Base-by-base conservation (phyloP, 257 asterid species). In the Capsicum rhomboideum region DNA sequence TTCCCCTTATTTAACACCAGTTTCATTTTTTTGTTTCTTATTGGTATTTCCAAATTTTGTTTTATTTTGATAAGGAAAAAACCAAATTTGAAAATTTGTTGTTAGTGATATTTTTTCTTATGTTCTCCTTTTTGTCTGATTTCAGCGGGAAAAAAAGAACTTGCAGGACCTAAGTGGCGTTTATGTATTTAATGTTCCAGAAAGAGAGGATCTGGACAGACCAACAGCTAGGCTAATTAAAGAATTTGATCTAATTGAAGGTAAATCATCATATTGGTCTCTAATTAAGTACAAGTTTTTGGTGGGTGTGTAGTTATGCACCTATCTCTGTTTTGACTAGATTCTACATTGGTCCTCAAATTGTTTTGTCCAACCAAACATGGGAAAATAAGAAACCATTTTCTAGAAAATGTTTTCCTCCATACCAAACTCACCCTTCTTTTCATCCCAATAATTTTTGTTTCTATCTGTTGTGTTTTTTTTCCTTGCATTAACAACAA, bases 191-290 rank as follows among this genome's bases (percentile, higher is more conserved):
- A 93, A 92, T 89, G 99, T 95, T 85, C 93, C 97, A 83, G 99
- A 93, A 37, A 91, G 96, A 59, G 98, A 96, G 88, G 98, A 93
- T 84, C 85, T 96, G 80, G 98, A 93, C 90, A 89, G 97, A 83
- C 94, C 97, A 81, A 96, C 99, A 50, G 99, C 99, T 69, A 92
- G 95, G 92, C 92, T 95, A 71, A 95, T 96, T 86, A 94, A 93
- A 92, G 98, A 94, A 87, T 94, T 96, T 87, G 98, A 92, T 82
- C 74, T 79, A 82, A 82, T 96, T 69, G 91, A 88, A 92, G 98
- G 99, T 91, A 83, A 84, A 46, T 31, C 42, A 20, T 64, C 29
- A 52, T 26, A 50, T 77, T 9, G 46, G 63, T 9, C 26, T 50
- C 28, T 26, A 77, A 28, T 50, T 74, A 17, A 6, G 71, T 63